Base-by-base conservation (phyloP, 2,329 filamentous ascomycete species). In the Zasmidium angulare region DNA sequence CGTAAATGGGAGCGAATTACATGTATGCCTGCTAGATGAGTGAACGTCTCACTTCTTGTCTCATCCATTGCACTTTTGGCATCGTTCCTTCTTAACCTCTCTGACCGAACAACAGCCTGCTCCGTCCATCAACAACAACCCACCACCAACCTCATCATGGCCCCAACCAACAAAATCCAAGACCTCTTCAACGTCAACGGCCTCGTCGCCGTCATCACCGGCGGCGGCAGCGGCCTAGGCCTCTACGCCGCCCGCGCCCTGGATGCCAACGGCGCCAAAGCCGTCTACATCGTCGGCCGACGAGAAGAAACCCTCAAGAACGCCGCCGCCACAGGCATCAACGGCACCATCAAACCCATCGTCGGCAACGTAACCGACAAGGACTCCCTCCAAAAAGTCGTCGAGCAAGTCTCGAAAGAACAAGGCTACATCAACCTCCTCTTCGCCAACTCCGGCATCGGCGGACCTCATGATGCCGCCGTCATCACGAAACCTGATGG, bases 281-380 rank as follows among this genome's bases (percentile, higher is more conserved):
- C 79, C 59, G 78, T 84, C 49, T 84, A 82, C 69, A 81, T 84
- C 56, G 70, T 83, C 11, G 81, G 81, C n/a, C 77, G 81, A 1
- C 79, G 81, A 1, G 69, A 74, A 61, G 74, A 80, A 14, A 68
- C 71, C 1, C 75, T 84, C 26, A 71, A 79, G 47, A 71, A 72
- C n/a, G 80, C 80, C 9, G 78, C 79, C 2, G 64, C 73, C 23
- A 68, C 70, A 11, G 71, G 64, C 21, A 61, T 67, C 7, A 73
- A 76, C 50, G 72, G 66, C 53, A 75, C 66, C 49, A 80, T 82
- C 63, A 74, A 78, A 31, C 76, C 78, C 1, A 62, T 82, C 52
- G 69, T 71, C 1, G 78, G 76, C 47, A 79, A 82, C 62, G 76
- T 81, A 17, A 75, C 77, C 48, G 76, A 74, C 61, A 76, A 78